Evolutionary conservation across 257 asterid species (phyloP).

Genomic region (Linderniella brevidens): DNA sequence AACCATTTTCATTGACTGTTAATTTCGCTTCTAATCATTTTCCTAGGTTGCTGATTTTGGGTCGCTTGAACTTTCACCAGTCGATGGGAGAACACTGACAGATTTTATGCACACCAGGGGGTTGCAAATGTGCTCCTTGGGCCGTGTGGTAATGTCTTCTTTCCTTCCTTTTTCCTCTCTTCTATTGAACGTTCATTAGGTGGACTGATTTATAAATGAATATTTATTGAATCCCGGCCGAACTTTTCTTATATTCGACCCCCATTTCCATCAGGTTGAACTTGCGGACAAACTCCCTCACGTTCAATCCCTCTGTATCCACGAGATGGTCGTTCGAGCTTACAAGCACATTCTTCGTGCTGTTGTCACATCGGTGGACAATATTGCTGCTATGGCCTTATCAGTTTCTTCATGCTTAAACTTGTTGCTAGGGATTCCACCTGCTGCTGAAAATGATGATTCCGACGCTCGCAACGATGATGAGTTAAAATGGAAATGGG

Average conservation of each 20-base stretch:
- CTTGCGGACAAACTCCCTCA: constrained; percentile 90
- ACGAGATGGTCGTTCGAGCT: constrained; percentile 90
- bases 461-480: constrained; percentile 33
- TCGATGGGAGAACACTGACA: constrained; percentile 92
- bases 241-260: too few relatives aligned
- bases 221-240: constrained; percentile 7
- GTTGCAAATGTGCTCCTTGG: constrained; percentile 94
- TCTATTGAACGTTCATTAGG: not conserved
- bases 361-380: constrained; percentile 53
- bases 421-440: constrained; percentile 70
- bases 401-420: constrained; percentile 67
- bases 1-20: not conserved
- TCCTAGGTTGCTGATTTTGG: constrained; percentile 96
- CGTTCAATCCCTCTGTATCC: constrained; percentile 93
- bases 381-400: constrained; percentile 50
- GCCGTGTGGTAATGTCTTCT: constrained; percentile 68
- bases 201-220: constrained; percentile 13
- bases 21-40: constrained; percentile 5
- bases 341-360: constrained; percentile 90
- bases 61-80: constrained; percentile 95
- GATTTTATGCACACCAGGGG: constrained; percentile 99
- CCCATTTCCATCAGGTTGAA: constrained; percentile 43
- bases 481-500: constrained; percentile 80
- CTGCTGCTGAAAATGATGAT: constrained; percentile 37
- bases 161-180: constrained; percentile 6